phyloP scores from a whole-genome alignment of 768 basidiomycete species.

The Leccinum subgranulosum region DNA sequence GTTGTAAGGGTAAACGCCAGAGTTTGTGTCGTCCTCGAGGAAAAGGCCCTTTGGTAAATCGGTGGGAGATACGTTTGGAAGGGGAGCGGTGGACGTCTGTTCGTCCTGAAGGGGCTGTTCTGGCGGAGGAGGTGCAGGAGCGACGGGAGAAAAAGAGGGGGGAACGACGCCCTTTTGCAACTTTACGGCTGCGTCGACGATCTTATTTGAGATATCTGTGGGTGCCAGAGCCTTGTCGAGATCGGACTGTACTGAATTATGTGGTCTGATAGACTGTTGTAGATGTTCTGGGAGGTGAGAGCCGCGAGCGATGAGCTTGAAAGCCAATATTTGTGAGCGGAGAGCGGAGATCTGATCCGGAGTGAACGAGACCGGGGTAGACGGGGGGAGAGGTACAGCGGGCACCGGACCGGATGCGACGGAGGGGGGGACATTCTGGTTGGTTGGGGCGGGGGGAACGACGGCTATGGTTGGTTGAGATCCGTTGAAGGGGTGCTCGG shows the following conservation, averaged over 20 bases:
- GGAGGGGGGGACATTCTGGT: conserved; percentile 33
- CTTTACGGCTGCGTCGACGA: conserved; percentile 76
- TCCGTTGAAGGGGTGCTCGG: conserved; percentile 26
- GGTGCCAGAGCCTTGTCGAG: conserved; percentile 64
- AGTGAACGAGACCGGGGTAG: conserved; percentile 78
- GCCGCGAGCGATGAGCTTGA: conserved; percentile 65
- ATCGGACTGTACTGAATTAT: conserved; percentile 57
- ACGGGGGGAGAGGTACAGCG: conserved; percentile 50
- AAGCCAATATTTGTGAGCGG: conserved; percentile 79
- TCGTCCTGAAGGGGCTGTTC: conserved; percentile 52
- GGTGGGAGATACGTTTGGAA: conserved; percentile 43
- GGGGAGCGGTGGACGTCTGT: conserved; percentile 38
- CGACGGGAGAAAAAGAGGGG: conserved; percentile 18
- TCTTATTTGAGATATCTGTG: conserved; percentile 54
- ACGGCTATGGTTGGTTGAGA: not conserved
- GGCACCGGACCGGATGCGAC: conserved; percentile 51
- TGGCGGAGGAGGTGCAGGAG: conserved; percentile 23
- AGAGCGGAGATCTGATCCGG: conserved; percentile 70
- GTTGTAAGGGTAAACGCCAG: conserved; percentile 90
- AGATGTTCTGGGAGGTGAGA: conserved; percentile 65
- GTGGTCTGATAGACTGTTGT: conserved; percentile 66
- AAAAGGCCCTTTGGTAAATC: conserved; percentile 72
- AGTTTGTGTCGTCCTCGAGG: conserved; percentile 75
- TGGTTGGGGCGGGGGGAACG: conserved; percentile 31
- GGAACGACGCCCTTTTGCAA: conserved; percentile 52